Evolutionary conservation across 495 filamentous ascomycete species (phyloP), one percentile per base, ranked within the genome.

Genomic region (Neurospora sp.): DNA sequence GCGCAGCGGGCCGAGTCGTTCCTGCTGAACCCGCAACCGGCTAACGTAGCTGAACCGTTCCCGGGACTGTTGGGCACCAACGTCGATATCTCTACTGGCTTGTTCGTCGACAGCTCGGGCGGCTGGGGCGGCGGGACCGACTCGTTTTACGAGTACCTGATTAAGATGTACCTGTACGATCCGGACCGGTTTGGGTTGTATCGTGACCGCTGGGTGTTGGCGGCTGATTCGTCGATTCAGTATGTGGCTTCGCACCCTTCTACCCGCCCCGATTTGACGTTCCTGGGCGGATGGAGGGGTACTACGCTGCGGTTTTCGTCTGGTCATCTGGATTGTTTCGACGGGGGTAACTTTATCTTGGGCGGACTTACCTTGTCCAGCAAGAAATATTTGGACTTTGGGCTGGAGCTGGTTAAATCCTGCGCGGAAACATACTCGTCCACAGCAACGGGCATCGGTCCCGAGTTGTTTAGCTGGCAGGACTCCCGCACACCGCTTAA

Each of bases 91-190:
- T 75, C 74, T 0, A 88, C 84, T 5, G 94, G 93, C n/a, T 22
- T 84, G 8, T 96, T 96, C 75, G 72, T 84, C 3, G 88, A 96
- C 73, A 84, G 86, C 20, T 73, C 72, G 11, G 93, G 94, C 59
- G 90, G 91, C 31, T 97, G 94, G 94, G 87, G 89, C 73, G 93
- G 92, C 68, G 91, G 92, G 11, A 88, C 87, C 61, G 94, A 97
- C 81, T 92, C 89, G 35, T 96, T 90, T 83, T 97, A 97, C 81
- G 94, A 97, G 83, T 97, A 97, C 75, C 87, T 97, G 35, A 91
- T 97, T 79, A 97, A 97, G 85, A 95, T 96, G 92, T 96, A 90
- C 76, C 81, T 96, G 74, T 97, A 97, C 78, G 91, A 94, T 78
- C 85, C 90, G 12, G 71, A 80, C 41, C 87, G 89, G 10, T 96